A percentile compares a stretch with the other conserved stretches of the same genome.
Evolutionary conservation across 2,329 filamentous ascomycete species (phyloP).

Genomic region (Xylaria sp.): DNA sequence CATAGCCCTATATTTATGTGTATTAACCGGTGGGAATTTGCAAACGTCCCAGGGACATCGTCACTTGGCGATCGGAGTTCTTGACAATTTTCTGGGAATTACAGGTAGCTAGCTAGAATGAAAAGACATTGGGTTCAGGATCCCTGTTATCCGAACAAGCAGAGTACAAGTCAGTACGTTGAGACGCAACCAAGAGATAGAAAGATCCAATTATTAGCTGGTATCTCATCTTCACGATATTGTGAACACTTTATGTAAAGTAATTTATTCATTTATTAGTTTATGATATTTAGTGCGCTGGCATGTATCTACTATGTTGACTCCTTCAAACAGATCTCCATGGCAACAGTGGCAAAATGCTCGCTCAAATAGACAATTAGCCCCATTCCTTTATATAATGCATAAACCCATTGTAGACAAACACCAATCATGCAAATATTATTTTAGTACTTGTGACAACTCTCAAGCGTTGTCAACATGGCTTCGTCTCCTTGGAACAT

Average conservation of each 20-base stretch:
- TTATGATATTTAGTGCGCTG: slow-evolving; percentile 7
- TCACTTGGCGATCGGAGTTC: too few species aligned
- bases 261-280: slow-evolving; percentile 13
- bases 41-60: too few species aligned
- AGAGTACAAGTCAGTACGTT: too few species aligned
- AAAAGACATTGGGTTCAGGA: too few species aligned
- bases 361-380: slow-evolving; percentile 7
- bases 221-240: background rate
- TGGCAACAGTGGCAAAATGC: background rate
- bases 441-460: background rate
- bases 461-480: slow-evolving; percentile 42
- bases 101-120: too few species aligned
- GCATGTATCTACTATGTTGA: background rate
- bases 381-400: slow-evolving; percentile 10
- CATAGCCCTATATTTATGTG: too few species aligned
- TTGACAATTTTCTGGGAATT: too few species aligned
- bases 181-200: too few species aligned
- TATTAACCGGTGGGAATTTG: too few species aligned
- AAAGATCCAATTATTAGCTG: background rate
- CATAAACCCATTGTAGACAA: slow-evolving; percentile 8
- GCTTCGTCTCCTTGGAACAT: slow-evolving; percentile 48
- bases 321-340: background rate
- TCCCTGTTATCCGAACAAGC: too few species aligned
- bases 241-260: background rate
- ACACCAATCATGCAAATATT: slow-evolving; percentile 21